Evolutionary conservation across 2,329 filamentous ascomycete genomes (phyloP), one percentile per base, ranked within the genome.

Genomic region (Thyridium curvatum): DNA sequence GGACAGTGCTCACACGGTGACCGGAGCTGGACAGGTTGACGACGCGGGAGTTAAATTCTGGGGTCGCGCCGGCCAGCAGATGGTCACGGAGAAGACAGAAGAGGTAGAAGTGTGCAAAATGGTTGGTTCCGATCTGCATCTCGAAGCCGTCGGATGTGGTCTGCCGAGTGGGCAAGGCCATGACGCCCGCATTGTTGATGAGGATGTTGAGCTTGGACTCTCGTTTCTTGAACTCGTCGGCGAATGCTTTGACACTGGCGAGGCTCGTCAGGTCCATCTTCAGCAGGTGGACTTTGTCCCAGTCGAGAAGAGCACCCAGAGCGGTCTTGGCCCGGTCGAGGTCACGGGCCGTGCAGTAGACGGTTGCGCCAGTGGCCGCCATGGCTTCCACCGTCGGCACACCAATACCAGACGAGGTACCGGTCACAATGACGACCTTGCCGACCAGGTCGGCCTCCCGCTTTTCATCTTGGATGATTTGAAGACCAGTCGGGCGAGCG

Each of bases 81-180:
- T 60, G 50, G 7, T 60, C 53, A 38, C 66, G 66, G 33, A 77
- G 55, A 4, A 72, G 60, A 26, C 70, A 59, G 46, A 74, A 69
- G 9, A 77, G 59, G 1, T 75, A 60, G 53, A 77, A 77, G 48
- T 75, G 71, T 2, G 55, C 59, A 3, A 77, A 53, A 46, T 77
- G 65, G 48, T 74, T 74, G 7, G 62, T 69, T 30, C 62, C 71
- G 43, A 76, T 67, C 41, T 76, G 72, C 0, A 51, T 49, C 43
- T 77, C 73, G 43, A 65, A 65, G 15, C 69, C 69, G 45, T 72
- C 68, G 12, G 46, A 43, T 1, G 66, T 72, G 41, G 41, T 31
- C 26, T 30, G 48, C 51, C 43, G 52, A 17, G 38, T 61, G 43
- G 4, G 62, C 54, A 21, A 42, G 33, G 8, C 56, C 60, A 73